Percentiles rank a stretch among this genome's conserved stretches.
Conservation (phyloP, 345 rosid genomes). For the Gossypium stocksii region DNA sequence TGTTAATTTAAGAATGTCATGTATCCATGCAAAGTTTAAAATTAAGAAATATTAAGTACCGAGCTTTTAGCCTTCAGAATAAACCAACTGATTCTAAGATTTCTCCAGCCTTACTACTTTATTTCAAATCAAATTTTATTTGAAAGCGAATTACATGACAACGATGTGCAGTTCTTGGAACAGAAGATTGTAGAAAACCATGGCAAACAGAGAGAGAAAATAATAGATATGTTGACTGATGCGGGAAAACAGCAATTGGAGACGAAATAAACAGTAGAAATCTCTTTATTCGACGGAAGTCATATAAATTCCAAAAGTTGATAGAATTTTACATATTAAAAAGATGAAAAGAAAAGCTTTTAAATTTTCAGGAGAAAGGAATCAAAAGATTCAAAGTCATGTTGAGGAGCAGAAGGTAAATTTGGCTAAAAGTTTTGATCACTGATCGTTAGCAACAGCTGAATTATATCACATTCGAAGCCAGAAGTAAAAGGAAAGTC, state of each 20-base stretch:
- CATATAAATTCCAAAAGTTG: background rate
- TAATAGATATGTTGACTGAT: background rate
- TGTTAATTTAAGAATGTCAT: background rate
- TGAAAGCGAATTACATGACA: background rate
- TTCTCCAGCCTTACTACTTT: background rate
- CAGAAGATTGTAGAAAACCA: background rate
- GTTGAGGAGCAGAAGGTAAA: background rate
- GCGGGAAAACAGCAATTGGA: background rate
- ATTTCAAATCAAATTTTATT: background rate
- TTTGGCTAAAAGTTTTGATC: background rate
- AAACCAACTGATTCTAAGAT: background rate
- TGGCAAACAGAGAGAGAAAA: background rate
- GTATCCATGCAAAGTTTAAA: background rate
- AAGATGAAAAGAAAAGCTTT: background rate
- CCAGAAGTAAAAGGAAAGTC: background rate
- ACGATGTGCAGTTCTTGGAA: background rate
- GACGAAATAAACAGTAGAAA: conserved; percentile 1
- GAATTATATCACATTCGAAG: background rate
- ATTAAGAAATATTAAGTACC: background rate
- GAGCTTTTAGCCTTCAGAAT: background rate
- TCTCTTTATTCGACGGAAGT: background rate
- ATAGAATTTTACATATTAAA: background rate
- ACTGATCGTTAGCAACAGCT: background rate
- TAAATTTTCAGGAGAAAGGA: background rate
- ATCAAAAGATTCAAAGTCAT: background rate